Evolutionary conservation across 225 moss, liverwort and hornwort species (phyloP).

Genomic region (Asterella californica): DNA sequence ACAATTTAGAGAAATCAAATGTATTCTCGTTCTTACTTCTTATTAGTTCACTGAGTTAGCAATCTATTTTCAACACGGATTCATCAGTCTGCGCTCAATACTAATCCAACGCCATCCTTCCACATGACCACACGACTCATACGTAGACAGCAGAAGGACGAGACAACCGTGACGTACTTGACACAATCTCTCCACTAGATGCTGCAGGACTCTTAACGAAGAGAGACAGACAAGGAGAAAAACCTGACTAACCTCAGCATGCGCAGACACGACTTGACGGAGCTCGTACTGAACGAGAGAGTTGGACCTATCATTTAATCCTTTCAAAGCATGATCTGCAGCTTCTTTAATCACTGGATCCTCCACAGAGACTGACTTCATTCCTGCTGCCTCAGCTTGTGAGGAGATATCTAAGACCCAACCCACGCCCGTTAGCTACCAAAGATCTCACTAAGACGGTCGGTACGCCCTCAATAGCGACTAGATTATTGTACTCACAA

Average conservation of each 20-base stretch:
- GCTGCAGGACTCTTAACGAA: not conserved
- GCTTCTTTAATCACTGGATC: slow-evolving; percentile 55
- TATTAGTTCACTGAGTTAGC: too few species aligned
- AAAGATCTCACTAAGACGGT: not conserved
- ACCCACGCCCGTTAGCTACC: slow-evolving; percentile 33
- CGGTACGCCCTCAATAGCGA: not conserved
- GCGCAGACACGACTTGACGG: slow-evolving; percentile 40
- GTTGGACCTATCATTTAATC: slow-evolving; percentile 46
- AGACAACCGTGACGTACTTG: not conserved
- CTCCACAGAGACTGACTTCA: slow-evolving; percentile 39
- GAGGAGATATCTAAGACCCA: slow-evolving; percentile 40
- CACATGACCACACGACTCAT: not conserved
- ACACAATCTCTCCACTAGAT: not conserved
- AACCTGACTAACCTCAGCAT: slow-evolving; percentile 40
- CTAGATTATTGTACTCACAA: not conserved
- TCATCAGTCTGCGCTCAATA: not conserved
- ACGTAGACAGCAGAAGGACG: not conserved
- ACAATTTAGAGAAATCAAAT: not conserved
- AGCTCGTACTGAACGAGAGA: slow-evolving; percentile 50
- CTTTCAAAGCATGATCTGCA: slow-evolving; percentile 40
- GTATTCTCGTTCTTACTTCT: not conserved
- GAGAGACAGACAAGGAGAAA: not conserved
- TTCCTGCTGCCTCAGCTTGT: slow-evolving; percentile 32
- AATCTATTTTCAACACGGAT: too few species aligned
- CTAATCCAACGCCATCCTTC: too few species aligned